Evolutionary conservation across 208 protist genomes (phyloP).

Genomic region (Phytomonas serpens): DNA sequence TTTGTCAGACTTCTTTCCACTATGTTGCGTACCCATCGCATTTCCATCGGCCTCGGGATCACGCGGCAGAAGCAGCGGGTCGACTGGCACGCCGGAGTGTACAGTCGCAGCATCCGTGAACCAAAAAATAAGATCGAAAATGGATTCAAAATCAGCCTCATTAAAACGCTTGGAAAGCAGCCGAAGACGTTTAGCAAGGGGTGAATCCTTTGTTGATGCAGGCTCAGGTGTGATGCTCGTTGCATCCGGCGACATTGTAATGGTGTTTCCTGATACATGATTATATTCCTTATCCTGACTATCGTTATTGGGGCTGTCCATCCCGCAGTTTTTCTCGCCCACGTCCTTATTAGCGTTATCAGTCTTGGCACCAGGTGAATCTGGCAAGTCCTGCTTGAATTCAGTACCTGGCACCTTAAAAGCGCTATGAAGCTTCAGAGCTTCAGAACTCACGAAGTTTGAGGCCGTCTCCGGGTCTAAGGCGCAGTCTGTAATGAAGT

Average conservation of each 20-base stretch:
- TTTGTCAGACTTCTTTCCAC: neutral
- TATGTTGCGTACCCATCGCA: no score
- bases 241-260: neutral
- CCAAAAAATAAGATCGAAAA: constrained; percentile 74
- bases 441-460: constrained; percentile 56
- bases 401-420: constrained; percentile 27
- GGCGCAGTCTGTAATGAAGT: constrained; percentile 67
- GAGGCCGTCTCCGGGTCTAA: constrained; percentile 61
- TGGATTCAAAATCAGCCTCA: constrained; percentile 54
- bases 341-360: neutral
- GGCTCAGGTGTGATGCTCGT: constrained; percentile 4
- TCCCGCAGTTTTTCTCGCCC: neutral
- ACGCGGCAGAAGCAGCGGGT: constrained; percentile 16
- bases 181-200: constrained; percentile 16
- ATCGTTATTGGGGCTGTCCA: neutral
- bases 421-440: constrained; percentile 44
- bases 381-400: neutral
- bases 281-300: constrained; percentile 13
- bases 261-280: neutral
- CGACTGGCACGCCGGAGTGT: constrained; percentile 50
- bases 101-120: constrained; percentile 71
- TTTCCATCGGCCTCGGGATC: neutral
- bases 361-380: neutral
- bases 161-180: constrained; percentile 26
- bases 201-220: neutral